These are phyloP conservation scores for Neonectria neomacrospora DNA, from an alignment of 2,329 filamentous ascomycete genomes.

Conservation along the genomic window DNA sequence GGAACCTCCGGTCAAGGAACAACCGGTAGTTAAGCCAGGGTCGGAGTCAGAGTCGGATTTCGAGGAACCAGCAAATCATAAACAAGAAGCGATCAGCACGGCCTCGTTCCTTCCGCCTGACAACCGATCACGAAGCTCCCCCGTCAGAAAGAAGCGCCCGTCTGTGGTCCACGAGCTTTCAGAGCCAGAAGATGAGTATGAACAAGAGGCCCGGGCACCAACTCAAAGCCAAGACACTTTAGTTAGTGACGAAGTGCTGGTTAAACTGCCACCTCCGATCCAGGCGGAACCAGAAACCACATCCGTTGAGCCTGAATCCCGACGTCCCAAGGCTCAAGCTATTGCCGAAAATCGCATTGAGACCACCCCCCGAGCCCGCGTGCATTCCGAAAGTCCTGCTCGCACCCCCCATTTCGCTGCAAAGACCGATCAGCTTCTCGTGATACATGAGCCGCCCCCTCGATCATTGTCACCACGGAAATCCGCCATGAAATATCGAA, in stretches of 20 bases:
- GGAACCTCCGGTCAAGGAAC: neutral
- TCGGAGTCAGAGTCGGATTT: constrained; percentile 14
- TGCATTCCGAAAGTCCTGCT: constrained; percentile 69
- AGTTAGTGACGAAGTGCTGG: constrained; percentile 50
- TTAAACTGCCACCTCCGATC: constrained; percentile 37
- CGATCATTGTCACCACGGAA: constrained; percentile 81
- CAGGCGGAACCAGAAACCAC: constrained; percentile 17
- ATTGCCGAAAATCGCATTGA: constrained; percentile 32
- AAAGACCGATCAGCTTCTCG: constrained; percentile 63
- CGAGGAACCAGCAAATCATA: constrained; percentile 5
- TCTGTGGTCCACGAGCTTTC: constrained; percentile 60
- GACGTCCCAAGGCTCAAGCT: neutral
- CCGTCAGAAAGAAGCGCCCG: constrained; percentile 53
- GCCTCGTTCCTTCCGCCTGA: neutral
- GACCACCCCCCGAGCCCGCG: constrained; percentile 47
- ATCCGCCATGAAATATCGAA: constrained; percentile 75
- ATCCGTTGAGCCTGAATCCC: constrained; percentile 6
- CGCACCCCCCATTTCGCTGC: constrained; percentile 75
- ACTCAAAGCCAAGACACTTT: constrained; percentile 24
- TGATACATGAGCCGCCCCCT: constrained; percentile 75
- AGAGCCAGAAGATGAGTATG: constrained; percentile 52
- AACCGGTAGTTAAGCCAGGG: neutral
- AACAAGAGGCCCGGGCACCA: constrained; percentile 24
- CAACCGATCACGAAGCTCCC: neutral
- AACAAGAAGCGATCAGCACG: neutral